Conservation (phyloP, 1,284 basidiomycete species). For the Pisolithus thermaeus region DNA sequence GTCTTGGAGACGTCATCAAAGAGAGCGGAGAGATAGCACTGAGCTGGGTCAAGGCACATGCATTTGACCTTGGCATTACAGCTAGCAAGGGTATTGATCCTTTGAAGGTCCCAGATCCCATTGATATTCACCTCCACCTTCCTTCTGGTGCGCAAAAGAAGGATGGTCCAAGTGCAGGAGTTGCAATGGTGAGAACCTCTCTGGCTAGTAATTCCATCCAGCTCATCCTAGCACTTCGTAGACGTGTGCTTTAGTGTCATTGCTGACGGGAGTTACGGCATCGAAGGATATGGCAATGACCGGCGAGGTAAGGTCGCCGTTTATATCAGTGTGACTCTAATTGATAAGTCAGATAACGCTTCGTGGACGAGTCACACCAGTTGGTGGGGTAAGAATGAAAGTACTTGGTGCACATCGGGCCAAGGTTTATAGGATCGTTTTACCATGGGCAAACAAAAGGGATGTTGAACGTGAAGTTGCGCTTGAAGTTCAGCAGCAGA, state of each 20-base stretch:
- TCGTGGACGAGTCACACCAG: constrained; percentile 72
- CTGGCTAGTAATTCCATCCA: constrained; percentile 1
- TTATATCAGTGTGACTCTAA: background rate
- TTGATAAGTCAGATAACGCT: constrained; percentile 52
- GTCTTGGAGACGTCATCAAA: constrained; percentile 81
- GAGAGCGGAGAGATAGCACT: constrained; percentile 85
- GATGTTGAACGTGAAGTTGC: constrained; percentile 84
- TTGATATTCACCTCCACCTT: constrained; percentile 86
- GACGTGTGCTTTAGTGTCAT: constrained; percentile 79
- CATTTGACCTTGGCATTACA: constrained; percentile 77
- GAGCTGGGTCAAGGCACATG: constrained; percentile 82
- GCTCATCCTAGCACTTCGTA: constrained; percentile 18
- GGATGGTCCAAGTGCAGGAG: constrained; percentile 85
- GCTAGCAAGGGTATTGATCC: constrained; percentile 64
- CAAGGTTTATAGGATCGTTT: constrained; percentile 72
- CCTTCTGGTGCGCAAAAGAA: constrained; percentile 86
- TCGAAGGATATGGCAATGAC: constrained; percentile 76
- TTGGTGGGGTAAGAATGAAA: constrained; percentile 64
- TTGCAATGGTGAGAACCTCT: constrained; percentile 63
- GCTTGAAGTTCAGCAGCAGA: constrained; percentile 59
- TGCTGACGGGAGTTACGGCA: constrained; percentile 71
- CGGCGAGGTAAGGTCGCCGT: constrained; percentile 52
- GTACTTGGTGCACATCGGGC: constrained; percentile 81
- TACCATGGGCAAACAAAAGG: constrained; percentile 79
- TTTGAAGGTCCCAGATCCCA: constrained; percentile 58